Evolutionary conservation across 805 yeast genomes (phyloP).

Genomic region (Yamadazyma scolyti): DNA sequence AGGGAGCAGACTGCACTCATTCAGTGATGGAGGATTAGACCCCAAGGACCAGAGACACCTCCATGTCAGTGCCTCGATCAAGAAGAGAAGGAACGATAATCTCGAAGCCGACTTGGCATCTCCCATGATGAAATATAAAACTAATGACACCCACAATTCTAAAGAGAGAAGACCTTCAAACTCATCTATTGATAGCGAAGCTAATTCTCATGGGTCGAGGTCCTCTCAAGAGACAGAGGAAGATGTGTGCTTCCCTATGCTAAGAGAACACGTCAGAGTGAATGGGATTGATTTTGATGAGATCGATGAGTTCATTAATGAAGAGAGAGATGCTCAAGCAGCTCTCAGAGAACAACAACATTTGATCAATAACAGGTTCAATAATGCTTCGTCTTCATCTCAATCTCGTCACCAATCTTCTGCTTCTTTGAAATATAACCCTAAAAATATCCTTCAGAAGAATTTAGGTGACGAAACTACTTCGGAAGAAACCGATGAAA

Average conservation of each 20-base stretch:
- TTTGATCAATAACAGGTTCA: slow-evolving; percentile 17
- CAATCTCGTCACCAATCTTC: slow-evolving; percentile 8
- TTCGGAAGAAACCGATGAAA: slow-evolving; percentile 1
- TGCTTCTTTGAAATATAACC: slow-evolving; percentile 64
- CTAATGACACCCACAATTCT: slow-evolving; percentile 20
- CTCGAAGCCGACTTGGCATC: slow-evolving; percentile 23
- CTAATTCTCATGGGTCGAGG: slow-evolving; percentile 69
- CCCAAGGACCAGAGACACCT: slow-evolving; percentile 14
- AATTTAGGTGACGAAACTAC: slow-evolving; percentile 1
- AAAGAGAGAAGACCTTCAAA: slow-evolving; percentile 27
- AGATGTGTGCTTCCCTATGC: slow-evolving; percentile 96
- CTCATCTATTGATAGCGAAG: slow-evolving; percentile 54
- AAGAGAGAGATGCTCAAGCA: slow-evolving; percentile 48
- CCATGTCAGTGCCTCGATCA: slow-evolving; percentile 3
- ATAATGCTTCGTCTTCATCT: slow-evolving; percentile 5
- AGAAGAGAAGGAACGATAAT: slow-evolving; percentile 13
- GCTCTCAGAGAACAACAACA: slow-evolving; percentile 21
- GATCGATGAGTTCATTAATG: slow-evolving; percentile 74
- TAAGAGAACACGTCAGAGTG: slow-evolving; percentile 53
- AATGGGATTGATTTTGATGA: slow-evolving; percentile 91
- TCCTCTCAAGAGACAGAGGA: slow-evolving; percentile 91
- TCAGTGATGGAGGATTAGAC: slow-evolving; percentile 11
- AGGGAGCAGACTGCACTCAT: slow-evolving; percentile 8
- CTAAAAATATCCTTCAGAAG: slow-evolving; percentile 32
- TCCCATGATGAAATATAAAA: slow-evolving; percentile 24